Evolutionary conservation across 2,329 filamentous ascomycete genomes (phyloP), one percentile per base, ranked within the genome.

Genomic region (Fulvia fulva): DNA sequence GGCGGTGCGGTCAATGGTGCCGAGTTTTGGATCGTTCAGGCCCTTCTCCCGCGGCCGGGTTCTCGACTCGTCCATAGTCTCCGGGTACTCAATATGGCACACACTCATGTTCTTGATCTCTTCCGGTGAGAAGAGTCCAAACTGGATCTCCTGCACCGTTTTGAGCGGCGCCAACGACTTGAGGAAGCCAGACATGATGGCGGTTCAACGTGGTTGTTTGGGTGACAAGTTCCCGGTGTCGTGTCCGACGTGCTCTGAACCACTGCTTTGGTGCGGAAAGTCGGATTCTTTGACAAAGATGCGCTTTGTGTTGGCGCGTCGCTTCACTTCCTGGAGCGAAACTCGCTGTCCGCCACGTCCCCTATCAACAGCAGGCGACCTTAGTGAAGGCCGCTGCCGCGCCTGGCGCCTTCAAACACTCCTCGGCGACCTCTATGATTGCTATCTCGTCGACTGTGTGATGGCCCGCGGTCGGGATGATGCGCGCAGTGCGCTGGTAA

Each of bases 41-140:
- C 94, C 94, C 73, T 89, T 88, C 62, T 94, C 89, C 67, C 94
- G 91, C 64, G 94, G 94, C 74, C 90, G 90, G 67, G 90, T 87
- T 71, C 92, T 89, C 75, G 88, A 88, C 77, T 99, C 94, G 73
- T 99, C 94, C 94, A 99, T 97, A 26, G 94, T 97, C 81, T 99
- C 94, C n/a, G 94, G 92, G 74, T 97, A 97, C 75, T 94, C 84
- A 74, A 99, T 93, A 75, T 96, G 90, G 68, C 87, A 89, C 64
- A 97, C 93, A 77, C 92, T 97, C 91, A 97, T 95, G 71, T 89
- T 92, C 82, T 99, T 97, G 78, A 97, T 96, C 81, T 99, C 95
- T 75, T 99, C 94, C 25, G 94, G 94, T 34, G 94, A 96, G 77
- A 99, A 85, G 74, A 99, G 85, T 73, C 94, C 94, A 74, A 99